Base-by-base conservation (phyloP, 371 early-diverging fungal species). In the Actinomortierella ambigua region DNA sequence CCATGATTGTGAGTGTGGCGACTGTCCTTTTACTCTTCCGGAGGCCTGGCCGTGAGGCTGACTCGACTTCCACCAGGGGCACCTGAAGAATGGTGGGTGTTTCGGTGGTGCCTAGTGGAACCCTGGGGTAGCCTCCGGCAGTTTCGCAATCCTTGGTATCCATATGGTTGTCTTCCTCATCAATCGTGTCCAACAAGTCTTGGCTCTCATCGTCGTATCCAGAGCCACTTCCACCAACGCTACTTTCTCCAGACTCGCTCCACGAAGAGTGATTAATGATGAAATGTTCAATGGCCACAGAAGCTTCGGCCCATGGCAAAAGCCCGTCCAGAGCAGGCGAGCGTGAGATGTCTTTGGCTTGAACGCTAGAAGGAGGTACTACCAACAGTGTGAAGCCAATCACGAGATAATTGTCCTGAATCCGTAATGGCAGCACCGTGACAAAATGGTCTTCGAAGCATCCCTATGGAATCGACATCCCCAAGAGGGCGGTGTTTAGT, bases 101-200 rank as follows among this genome's bases (percentile, higher is more conserved):
- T 4, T 11, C 34, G 4, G 34, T 34, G 34, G 4, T 6, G 11
- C 34, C 34, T 34, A 11, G 11, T 11, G 34, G 11, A 6, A 11
- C 34, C 34, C 34, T 34, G 11, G 4, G 34, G 34, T 11, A 6
- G 34, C 34, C 11, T 6, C 34, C 11, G 34, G 7, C 34, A 11
- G 34, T 6, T 34, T 11, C 11, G 11, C 34, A 11, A 34, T 34
- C 7, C 11, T 11, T 34, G 7, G 11, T 34, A 11, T 11, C 34
- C 4, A 34, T 6, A 11, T 34, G 7, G 11, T 34, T 34, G 34
- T 34, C 34, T 11, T 34, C 34, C 11, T 34, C 34, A 34, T 34
- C 82, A 50, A 82, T 62, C 1, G 82, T 80, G 15, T 28, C 27
- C 28, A 63, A 75, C 18, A 76, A 8, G 1, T 77, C 78, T 3